Evolutionary conservation across 2,329 filamentous ascomycete species (phyloP), one percentile per base, ranked within the genome.

Genomic region (Aspergillus ochraceus): DNA sequence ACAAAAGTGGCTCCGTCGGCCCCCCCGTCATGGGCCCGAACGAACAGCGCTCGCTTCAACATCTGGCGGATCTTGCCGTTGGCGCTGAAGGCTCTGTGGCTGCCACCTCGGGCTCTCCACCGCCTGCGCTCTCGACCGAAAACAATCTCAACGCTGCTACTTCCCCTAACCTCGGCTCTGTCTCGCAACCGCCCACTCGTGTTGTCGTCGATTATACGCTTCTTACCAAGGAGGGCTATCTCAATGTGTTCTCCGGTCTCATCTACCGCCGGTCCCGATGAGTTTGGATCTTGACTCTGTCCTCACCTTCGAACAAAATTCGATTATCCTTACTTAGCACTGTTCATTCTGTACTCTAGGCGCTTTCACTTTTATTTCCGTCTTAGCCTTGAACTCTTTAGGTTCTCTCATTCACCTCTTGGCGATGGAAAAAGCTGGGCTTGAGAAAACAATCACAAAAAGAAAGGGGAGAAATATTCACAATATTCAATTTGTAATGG

Each of bases 41-140:
- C 22, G 77, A 79, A 60, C 77, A 79, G 57, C 76, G 76, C 55
- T 79, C 77, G 26, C 70, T 79, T 8, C 76, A 79, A 58, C 77
- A 79, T 60, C 66, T 79, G 11, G 77, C 77, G 8, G 77, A 79
- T 61, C 67, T 79, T 24, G 77, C 77, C 24, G 77, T 79, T 26
- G 77, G 76, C 2, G 77, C 75, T 6, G 77, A 78, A 55, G 77
- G 75, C 29, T 71, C 71, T 17, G 72, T 74, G 5, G 67, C 70
- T 24, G 68, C 71, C 22, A 71, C 68, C 30, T 65, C 59, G 5
- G 60, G 68, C 9, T 68, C 72, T 3, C 67, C 74, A 0, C 70
- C 71, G 2, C 64, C 67, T 6, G 58, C 70, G 6, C 61, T 67
- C 9, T 64, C 64, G 9, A 42, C 64, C 9, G 71, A 72, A 1